These are phyloP conservation scores for Perkinsus chesapeaki DNA, from an alignment of 169 alveolate genomes.

Conservation along the genomic window DNA sequence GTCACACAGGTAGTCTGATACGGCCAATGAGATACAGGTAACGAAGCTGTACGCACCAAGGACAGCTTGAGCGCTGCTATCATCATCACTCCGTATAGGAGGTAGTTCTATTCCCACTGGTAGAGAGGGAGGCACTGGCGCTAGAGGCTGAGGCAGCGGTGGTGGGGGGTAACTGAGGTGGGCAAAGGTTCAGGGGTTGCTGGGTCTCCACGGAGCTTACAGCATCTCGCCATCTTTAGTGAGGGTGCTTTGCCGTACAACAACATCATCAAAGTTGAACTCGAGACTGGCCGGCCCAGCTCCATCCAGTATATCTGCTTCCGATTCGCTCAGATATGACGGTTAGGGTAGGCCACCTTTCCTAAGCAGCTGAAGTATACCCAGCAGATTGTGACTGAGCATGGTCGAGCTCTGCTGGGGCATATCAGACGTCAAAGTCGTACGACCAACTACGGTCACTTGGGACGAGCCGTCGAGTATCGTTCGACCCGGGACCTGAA, in stretches of 20 bases:
- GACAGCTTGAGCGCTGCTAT: background rate
- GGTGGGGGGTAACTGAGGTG: background rate
- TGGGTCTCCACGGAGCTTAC: background rate
- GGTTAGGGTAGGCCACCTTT: background rate
- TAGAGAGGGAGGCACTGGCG: background rate
- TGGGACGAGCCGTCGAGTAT: constrained; percentile 32
- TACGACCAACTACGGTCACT: constrained; percentile 52
- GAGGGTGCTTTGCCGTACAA: background rate
- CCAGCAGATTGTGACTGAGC: constrained; percentile 23
- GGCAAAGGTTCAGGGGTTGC: background rate
- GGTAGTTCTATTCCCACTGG: background rate
- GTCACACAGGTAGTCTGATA: constrained; percentile 15
- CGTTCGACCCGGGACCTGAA: background rate
- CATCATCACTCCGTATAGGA: background rate
- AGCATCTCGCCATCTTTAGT: background rate
- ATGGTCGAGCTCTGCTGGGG: constrained; percentile 42
- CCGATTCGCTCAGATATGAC: background rate
- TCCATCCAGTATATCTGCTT: background rate
- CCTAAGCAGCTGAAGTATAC: background rate
- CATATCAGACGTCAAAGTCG: constrained; percentile 54
- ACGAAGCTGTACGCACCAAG: background rate
- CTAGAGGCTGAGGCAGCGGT: background rate
- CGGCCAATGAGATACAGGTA: too few species aligned
- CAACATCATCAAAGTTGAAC: background rate
- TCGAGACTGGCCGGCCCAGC: background rate